Evolutionary conservation across 257 asterid species (phyloP).

Genomic region (Fraxinus cuspidata): DNA sequence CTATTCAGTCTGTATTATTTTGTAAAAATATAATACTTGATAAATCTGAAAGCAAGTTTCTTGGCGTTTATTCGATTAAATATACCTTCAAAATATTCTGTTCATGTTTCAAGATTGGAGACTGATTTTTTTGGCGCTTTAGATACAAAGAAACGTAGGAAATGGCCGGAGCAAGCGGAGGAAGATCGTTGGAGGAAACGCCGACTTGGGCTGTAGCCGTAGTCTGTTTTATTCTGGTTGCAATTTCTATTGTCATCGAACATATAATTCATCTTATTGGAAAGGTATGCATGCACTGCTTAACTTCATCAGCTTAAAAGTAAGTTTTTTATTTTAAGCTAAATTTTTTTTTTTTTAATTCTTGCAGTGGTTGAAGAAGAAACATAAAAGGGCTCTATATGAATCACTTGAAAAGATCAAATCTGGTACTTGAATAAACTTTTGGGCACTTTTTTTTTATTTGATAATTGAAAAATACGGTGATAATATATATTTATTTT

Average conservation of each 20-base stretch:
- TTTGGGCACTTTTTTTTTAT: neutral
- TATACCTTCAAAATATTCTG: neutral
- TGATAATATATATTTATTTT: neutral
- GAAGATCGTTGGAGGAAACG: constrained; percentile 73
- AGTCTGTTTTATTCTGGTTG: constrained; percentile 68
- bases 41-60: neutral
- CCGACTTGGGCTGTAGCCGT: constrained; percentile 96
- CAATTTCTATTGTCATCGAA: constrained; percentile 71
- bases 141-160: constrained; percentile 2
- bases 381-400: constrained; percentile 62
- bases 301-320: neutral
- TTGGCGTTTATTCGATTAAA: neutral
- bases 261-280: constrained; percentile 70
- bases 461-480: neutral
- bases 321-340: no score
- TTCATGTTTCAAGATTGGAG: no score
- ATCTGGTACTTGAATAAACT: constrained; percentile 44
- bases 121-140: no score
- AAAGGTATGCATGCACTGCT: constrained; percentile 40
- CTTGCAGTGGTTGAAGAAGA: constrained; percentile 74
- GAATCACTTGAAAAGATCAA: constrained; percentile 87
- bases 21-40: neutral
- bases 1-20: neutral
- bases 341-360: neutral
- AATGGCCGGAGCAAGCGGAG: constrained; percentile 78